Evolutionary conservation across 352 stramenopile genomes (phyloP), one percentile per base, ranked within the genome.

Genomic region (Elongisporangium anandrum): DNA sequence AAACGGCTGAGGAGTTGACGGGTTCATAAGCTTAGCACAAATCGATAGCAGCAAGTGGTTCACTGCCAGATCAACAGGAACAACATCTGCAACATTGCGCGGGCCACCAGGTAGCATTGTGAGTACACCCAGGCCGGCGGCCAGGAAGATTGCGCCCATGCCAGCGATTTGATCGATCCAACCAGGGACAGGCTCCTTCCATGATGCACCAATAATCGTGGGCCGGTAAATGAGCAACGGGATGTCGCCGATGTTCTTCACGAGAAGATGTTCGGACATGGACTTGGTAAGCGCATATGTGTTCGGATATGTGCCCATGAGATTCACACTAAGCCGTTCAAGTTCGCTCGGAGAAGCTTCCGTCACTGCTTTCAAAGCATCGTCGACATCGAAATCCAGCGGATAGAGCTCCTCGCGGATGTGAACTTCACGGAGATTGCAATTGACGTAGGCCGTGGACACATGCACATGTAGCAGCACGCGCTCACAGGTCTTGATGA

Each of bases 281-380:
- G 84, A 91, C 68, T 96, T 95, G 63, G 86, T 96, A 0, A 96
- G 77, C 20, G 84, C 86, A 68, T 95, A 96, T 49, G 87, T 96
- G 68, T 96, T 96, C 7, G 86, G 85, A 70, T 94, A 96, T 22
- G 85, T 91, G 23, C 87, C 85, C 61, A 95, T 93, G 26, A 95
- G 67, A 52, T 94, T 89, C 16, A 90, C 73, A 34, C 75, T 69
- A 24, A 96, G 59, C 7, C 78, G 70, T 52, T 89, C 83, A 26
- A 90, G 59, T 41, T 92, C 77, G 23, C 59, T 77, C 0, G 81
- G 59, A 16, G 79, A 82, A 6, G 79, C 77, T 1, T 62, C 77
- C 0, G 72, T 72, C 12, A 94, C 75, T 4, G 78, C 70, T 19
- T 72, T 63, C 16, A 95, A 58, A 8, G 86, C 81, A 4, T 88